phyloP scores from a whole-genome alignment of 2,329 filamentous ascomycete species.

The Teratosphaeria pseudoeucalypti region DNA sequence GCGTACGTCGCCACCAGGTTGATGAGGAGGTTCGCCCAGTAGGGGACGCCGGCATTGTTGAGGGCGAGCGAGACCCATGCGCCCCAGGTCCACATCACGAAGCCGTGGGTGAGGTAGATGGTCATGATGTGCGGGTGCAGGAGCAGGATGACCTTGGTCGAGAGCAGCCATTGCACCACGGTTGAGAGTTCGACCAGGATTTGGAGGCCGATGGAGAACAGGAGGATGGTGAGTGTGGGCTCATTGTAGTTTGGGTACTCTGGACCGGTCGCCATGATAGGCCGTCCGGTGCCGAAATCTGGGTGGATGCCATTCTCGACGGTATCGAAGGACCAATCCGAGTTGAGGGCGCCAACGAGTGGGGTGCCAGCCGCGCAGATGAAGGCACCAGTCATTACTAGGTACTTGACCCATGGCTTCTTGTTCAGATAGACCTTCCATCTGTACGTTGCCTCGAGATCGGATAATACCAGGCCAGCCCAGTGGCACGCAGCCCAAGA shows the following conservation, averaged over 20 bases:
- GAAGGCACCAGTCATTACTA: conserved; percentile 19
- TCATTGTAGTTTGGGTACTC: conserved; percentile 34
- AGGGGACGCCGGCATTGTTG: conserved; percentile 20
- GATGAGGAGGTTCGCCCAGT: conserved; percentile 26
- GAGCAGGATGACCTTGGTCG: conserved; percentile 27
- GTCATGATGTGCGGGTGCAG: conserved; percentile 39
- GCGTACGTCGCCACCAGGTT: conserved; percentile 28
- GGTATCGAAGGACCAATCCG: conserved; percentile 12
- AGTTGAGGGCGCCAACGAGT: conserved; percentile 4
- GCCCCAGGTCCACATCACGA: conserved; percentile 36
- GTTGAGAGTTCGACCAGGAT: conserved; percentile 24
- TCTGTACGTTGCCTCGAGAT: conserved; percentile 36
- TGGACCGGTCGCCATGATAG: conserved; percentile 30
- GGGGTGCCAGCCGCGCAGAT: conserved; percentile 2
- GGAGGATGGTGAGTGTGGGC: conserved; percentile 33
- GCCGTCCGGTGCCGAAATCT: conserved; percentile 28
- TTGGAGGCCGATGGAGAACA: conserved; percentile 27
- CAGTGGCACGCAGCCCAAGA: conserved; percentile 36
- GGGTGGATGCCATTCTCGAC: conserved; percentile 35
- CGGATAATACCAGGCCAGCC: conserved; percentile 33
- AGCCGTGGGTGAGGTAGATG: conserved; percentile 38
- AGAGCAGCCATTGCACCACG: conserved; percentile 32
- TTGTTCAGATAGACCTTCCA: conserved; percentile 29
- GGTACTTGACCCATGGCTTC: conserved; percentile 26
- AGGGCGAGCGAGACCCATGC: conserved; percentile 27